Evolutionary conservation across 169 alveolate species (phyloP).

Genomic region (Babesia bigemina): DNA sequence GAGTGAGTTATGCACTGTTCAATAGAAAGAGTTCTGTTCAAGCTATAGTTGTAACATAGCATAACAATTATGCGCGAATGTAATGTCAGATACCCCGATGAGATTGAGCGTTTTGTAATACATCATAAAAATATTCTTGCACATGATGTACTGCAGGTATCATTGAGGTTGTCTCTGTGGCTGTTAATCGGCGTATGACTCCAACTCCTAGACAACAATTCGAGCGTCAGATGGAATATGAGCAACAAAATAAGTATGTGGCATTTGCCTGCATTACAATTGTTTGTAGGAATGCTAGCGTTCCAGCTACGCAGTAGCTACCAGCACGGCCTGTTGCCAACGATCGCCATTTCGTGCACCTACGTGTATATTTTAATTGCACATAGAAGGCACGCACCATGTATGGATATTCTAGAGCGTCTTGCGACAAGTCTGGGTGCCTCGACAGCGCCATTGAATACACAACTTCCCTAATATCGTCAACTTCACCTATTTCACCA

Average conservation of each 20-base stretch:
- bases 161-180: constrained; percentile 87
- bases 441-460: constrained; percentile 85
- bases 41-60: background rate
- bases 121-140: too few relatives aligned
- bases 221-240: constrained; percentile 81
- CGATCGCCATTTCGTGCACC: constrained; percentile 81
- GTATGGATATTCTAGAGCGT: constrained; percentile 75
- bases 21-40: background rate
- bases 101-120: background rate
- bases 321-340: constrained; percentile 84
- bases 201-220: constrained; percentile 88
- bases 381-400: constrained; percentile 26
- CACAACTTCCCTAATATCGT: constrained; percentile 87
- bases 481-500: constrained; percentile 74
- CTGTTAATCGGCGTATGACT: constrained; percentile 77
- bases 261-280: background rate
- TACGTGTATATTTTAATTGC: background rate
- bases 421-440: constrained; percentile 81
- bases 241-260: constrained; percentile 64
- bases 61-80: background rate
- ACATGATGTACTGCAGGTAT: constrained; percentile 53
- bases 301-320: constrained; percentile 29
- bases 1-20: constrained; percentile 36
- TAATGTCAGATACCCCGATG: background rate
- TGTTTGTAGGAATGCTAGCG: constrained; percentile 4